Evolutionary conservation across 148 eudicot genomes (phyloP), one percentile per base, ranked within the genome.

Genomic region (Oxyria digyna): DNA sequence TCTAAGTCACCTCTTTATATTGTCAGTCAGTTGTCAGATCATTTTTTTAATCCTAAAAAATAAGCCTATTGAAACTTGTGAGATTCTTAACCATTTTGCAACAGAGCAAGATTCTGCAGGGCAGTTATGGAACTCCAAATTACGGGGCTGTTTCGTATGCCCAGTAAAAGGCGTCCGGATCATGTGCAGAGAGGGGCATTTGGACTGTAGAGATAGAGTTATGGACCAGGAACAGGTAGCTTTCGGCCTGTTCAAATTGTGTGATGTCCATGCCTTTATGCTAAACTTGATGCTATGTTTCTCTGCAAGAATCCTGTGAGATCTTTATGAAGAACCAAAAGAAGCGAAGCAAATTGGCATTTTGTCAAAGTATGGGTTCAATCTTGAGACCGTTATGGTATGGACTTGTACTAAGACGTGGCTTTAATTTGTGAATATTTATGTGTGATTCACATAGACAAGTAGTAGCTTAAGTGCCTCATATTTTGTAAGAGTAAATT

Each of bases 151-250:
- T 79, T 92, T n/a, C n/a, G n/a, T n/a, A n/a, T n/a, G n/a, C n/a
- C n/a, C n/a, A n/a, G n/a, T n/a, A n/a, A n/a, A n/a, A 83, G 98
- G 71, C 94, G 98, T 18, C 98, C 94, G 24, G 91, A 92, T 76
- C 89, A 74, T 79, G 91, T 92, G 76, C 98, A 87, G 74, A 92
- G 91, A 78, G 85, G 87, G 76, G 96, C 87, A 18, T 89, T 27
- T 18, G 67, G 67, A 4, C 42, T 64, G 67, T 64, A 64, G 41
- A n/a, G n/a, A n/a, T n/a, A 18, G 29, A 54, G 24, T 13, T 24
- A 24, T 54, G 14, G 31, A 54, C 24, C 62, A 54, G 62, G 62
- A n/a, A n/a, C n/a, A n/a, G n/a, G n/a, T n/a, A n/a, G 24, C 29
- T 8, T 54, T 54, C 12, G 12, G 31, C 24, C 31, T 54, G 62